Evolutionary conservation across 495 filamentous ascomycete species (phyloP).

Genomic region (Xylaria longipes): DNA sequence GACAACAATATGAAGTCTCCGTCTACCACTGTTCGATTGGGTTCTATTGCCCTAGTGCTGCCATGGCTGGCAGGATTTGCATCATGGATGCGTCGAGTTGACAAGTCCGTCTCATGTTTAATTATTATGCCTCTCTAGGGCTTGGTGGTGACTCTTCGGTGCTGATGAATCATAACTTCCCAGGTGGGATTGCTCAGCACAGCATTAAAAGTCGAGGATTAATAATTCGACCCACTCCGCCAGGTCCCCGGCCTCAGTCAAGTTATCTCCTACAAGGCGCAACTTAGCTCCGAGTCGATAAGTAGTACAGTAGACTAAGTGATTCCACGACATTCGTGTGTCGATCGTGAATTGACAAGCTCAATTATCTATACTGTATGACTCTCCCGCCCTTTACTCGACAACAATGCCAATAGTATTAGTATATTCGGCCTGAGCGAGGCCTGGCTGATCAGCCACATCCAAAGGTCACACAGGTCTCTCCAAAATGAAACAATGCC

Average conservation of each 20-base stretch:
- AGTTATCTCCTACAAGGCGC: conserved; percentile 18
- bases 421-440: conserved; percentile 7
- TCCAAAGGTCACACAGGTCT: not conserved
- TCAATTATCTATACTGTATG: not conserved
- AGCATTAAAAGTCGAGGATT: conserved; percentile 11
- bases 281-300: conserved; percentile 21
- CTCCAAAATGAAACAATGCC: not conserved
- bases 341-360: conserved; percentile 16
- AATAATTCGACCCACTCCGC: conserved; percentile 24
- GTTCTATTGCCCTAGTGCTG: not conserved
- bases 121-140: conserved; percentile 12
- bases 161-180: conserved; percentile 31
- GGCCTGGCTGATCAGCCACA: not conserved
- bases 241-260: conserved; percentile 4
- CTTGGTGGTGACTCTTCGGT: conserved; percentile 25
- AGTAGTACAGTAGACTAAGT: too few species aligned
- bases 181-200: conserved; percentile 28
- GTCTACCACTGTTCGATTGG: not conserved
- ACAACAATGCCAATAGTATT: conserved; percentile 11
- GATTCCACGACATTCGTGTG: conserved; percentile 16
- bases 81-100: conserved; percentile 5
- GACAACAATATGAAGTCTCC: not conserved
- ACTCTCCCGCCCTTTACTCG: conserved; percentile 16
- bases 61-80: not conserved
- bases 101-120: conserved; percentile 13